phyloP scores from a whole-genome alignment of 1,284 basidiomycete species.

The Phlebopus sp. region DNA sequence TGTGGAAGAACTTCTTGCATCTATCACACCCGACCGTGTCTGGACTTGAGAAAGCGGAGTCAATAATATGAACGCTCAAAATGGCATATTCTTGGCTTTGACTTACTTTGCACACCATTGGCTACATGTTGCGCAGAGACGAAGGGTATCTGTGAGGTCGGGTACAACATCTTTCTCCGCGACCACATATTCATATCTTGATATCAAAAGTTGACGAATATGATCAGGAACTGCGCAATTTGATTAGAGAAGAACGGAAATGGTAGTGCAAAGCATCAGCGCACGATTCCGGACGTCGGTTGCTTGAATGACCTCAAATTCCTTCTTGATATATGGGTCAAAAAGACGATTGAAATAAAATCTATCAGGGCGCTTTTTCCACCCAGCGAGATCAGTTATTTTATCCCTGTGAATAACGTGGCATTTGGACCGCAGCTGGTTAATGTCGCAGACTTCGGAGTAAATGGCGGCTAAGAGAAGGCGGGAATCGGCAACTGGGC shows the following conservation, averaged over 20 bases:
- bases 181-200: slow-evolving; percentile 92
- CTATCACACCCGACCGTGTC: slow-evolving; percentile 93
- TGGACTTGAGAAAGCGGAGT: slow-evolving; percentile 47
- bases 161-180: slow-evolving; percentile 90
- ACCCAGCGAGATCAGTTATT: slow-evolving; percentile 89
- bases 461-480: slow-evolving; percentile 93
- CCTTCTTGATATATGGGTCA: slow-evolving; percentile 97
- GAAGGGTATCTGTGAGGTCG: slow-evolving; percentile 85
- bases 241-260: slow-evolving; percentile 16
- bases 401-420: slow-evolving; percentile 92
- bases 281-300: slow-evolving; percentile 85
- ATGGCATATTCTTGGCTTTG: slow-evolving; percentile 7
- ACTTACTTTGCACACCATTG: slow-evolving; percentile 87
- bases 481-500: slow-evolving; percentile 82
- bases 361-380: slow-evolving; percentile 92
- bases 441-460: slow-evolving; percentile 91
- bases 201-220: slow-evolving; percentile 72
- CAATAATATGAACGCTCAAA: slow-evolving; percentile 22
- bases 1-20: slow-evolving; percentile 95
- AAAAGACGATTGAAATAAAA: slow-evolving; percentile 95
- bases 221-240: slow-evolving; percentile 66
- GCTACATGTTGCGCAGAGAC: slow-evolving; percentile 82
- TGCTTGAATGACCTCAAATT: slow-evolving; percentile 93
- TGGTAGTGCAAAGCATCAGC: slow-evolving; percentile 34
- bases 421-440: slow-evolving; percentile 88